Percentiles rank a stretch among this genome's conserved stretches.
phyloP scores from a whole-genome alignment of 306 rosid species.

The Lathyrus oleraceus region DNA sequence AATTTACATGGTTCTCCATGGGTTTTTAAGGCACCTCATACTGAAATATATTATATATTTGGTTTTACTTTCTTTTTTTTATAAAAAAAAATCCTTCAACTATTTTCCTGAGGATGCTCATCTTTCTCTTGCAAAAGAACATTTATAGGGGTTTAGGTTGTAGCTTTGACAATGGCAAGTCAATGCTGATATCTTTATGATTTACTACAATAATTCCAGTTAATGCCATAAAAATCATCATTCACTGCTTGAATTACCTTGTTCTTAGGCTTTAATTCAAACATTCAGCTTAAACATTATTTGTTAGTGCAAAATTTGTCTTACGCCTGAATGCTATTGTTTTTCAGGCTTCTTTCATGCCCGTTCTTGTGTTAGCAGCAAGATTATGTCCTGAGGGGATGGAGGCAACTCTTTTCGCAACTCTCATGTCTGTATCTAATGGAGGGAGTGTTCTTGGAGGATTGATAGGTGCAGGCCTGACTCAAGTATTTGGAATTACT shows the following conservation, averaged over 20 bases:
- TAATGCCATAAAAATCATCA: constrained; percentile 16
- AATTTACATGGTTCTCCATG: constrained; percentile 25
- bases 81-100: constrained; percentile 1
- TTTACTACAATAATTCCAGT: constrained; percentile 8
- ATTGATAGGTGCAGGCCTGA: constrained; percentile 88
- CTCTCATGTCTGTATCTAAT: constrained; percentile 92
- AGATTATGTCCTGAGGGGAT: constrained; percentile 95
- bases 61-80: constrained; percentile 17
- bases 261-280: constrained; percentile 20
- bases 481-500: constrained; percentile 81
- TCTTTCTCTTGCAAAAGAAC: constrained; percentile 28
- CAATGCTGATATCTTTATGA: constrained; percentile 7
- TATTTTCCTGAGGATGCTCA: not conserved
- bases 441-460: constrained; percentile 97
- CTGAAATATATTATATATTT: constrained; percentile 16
- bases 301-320: constrained; percentile 27
- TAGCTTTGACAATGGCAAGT: constrained; percentile 9
- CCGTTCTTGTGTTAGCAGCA: constrained; percentile 95
- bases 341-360: constrained; percentile 96
- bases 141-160: constrained; percentile 13
- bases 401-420: constrained; percentile 99
- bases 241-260: not conserved
- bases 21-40: constrained; percentile 16
- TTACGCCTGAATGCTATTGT: constrained; percentile 33
- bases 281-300: constrained; percentile 11